These are phyloP conservation scores for Quercus phellos DNA, from an alignment of 331 rosid genomes.

Conservation along the genomic window DNA sequence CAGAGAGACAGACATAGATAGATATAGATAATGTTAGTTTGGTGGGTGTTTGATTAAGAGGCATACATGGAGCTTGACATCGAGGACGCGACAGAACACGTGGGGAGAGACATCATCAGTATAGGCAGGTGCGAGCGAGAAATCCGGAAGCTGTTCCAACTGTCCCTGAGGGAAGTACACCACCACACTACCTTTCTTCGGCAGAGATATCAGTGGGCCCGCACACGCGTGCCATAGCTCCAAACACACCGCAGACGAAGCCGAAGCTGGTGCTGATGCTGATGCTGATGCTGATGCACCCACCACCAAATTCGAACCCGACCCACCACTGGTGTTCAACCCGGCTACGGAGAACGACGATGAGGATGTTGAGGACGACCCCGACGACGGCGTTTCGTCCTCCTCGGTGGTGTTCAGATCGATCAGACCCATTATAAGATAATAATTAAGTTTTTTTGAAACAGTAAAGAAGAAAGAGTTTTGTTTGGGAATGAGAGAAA, in stretches of 20 bases:
- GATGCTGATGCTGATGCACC: too few species aligned
- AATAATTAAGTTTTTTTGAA: slow-evolving; percentile 6
- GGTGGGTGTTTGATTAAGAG: background rate
- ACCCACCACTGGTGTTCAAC: slow-evolving; percentile 20
- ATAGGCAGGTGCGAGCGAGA: slow-evolving; percentile 42
- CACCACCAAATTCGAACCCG: slow-evolving; percentile 19
- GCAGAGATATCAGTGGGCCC: slow-evolving; percentile 85
- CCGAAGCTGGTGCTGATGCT: slow-evolving; percentile 5
- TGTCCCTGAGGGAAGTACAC: slow-evolving; percentile 94
- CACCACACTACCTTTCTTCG: slow-evolving; percentile 79
- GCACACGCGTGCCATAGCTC: slow-evolving; percentile 99
- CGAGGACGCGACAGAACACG: slow-evolving; percentile 86
- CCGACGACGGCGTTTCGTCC: slow-evolving; percentile 62
- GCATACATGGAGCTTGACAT: slow-evolving; percentile 90
- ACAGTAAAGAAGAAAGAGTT: background rate
- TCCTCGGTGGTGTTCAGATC: slow-evolving; percentile 98
- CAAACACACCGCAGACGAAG: slow-evolving; percentile 65
- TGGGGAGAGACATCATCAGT: slow-evolving; percentile 62
- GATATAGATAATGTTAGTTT: too few species aligned
- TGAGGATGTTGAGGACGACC: slow-evolving; percentile 28
- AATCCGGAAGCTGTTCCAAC: slow-evolving; percentile 69
- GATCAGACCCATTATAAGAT: slow-evolving; percentile 53
- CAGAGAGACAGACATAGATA: too few species aligned
- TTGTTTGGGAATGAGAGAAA: slow-evolving; percentile 9
- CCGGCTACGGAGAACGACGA: slow-evolving; percentile 39